Conservation (phyloP, 2,329 filamentous ascomycete species). For the Colletotrichum musae region DNA sequence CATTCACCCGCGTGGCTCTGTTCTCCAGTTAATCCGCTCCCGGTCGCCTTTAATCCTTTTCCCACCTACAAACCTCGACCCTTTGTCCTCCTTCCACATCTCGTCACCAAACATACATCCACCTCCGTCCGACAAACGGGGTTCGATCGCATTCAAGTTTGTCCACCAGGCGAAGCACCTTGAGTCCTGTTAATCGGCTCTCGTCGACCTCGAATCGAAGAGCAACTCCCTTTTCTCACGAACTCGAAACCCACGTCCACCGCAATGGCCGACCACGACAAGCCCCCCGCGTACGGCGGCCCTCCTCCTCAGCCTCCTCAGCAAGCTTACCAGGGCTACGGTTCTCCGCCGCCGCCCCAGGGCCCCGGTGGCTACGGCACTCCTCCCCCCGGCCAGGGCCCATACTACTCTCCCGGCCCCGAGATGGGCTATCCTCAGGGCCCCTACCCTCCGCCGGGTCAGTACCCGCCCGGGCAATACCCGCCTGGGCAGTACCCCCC, state of each 20-base stretch:
- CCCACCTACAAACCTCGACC: background rate
- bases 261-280: slow-evolving; percentile 62
- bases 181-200: background rate
- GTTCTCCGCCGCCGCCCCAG: slow-evolving; percentile 51
- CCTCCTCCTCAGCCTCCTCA: slow-evolving; percentile 56
- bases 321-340: slow-evolving; percentile 61
- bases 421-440: slow-evolving; percentile 60
- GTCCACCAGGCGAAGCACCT: background rate
- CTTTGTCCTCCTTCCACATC: background rate
- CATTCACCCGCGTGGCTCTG: slow-evolving; percentile 28
- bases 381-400: slow-evolving; percentile 48
- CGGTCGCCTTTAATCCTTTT: slow-evolving; percentile 1
- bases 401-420: slow-evolving; percentile 55
- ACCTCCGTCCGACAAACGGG: slow-evolving; percentile 1
- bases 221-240: background rate
- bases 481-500: slow-evolving; percentile 54
- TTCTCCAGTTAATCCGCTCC: background rate
- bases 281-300: slow-evolving; percentile 64
- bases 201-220: background rate
- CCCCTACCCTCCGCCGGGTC: slow-evolving; percentile 48
- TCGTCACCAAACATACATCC: background rate
- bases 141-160: slow-evolving; percentile 6
- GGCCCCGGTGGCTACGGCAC: slow-evolving; percentile 53
- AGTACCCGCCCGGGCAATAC: slow-evolving; percentile 52
- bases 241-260: slow-evolving; percentile 11